Conservation (phyloP, 192 early-diverging fungal genomes). For the Coemansia sp. region DNA sequence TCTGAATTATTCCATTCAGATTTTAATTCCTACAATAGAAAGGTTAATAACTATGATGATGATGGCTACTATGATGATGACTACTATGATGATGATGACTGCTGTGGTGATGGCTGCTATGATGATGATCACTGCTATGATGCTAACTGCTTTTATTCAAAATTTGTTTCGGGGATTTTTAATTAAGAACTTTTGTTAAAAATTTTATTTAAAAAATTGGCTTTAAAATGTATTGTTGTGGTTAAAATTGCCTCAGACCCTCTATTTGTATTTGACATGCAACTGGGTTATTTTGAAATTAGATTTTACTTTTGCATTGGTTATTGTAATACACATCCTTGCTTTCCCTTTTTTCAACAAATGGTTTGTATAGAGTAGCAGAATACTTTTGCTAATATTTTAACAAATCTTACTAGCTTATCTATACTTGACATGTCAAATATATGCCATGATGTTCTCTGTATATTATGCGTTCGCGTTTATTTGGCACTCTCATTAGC, state of each 20-base stretch:
- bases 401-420: constrained; percentile 65
- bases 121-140: no score
- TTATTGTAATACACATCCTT: constrained; percentile 97
- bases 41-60: no score
- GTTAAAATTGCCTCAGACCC: constrained; percentile 85
- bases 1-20: background rate
- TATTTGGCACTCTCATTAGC: no score
- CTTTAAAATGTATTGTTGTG: constrained; percentile 73
- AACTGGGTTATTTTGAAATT: constrained; percentile 94
- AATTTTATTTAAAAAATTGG: background rate
- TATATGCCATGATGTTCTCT: no score
- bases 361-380: constrained; percentile 52
- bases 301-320: constrained; percentile 87
- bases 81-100: no score
- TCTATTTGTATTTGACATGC: constrained; percentile 91
- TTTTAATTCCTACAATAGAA: background rate
- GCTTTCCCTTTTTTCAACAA: constrained; percentile 58
- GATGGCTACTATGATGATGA: no score
- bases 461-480: no score
- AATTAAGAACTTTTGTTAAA: background rate
- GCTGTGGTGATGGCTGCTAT: no score
- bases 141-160: background rate
- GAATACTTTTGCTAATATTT: constrained; percentile 69
- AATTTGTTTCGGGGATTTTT: background rate
- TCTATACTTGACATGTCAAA: constrained; percentile 55